Conservation (phyloP, 441 rosid species). For the Metrosideros polymorpha region DNA sequence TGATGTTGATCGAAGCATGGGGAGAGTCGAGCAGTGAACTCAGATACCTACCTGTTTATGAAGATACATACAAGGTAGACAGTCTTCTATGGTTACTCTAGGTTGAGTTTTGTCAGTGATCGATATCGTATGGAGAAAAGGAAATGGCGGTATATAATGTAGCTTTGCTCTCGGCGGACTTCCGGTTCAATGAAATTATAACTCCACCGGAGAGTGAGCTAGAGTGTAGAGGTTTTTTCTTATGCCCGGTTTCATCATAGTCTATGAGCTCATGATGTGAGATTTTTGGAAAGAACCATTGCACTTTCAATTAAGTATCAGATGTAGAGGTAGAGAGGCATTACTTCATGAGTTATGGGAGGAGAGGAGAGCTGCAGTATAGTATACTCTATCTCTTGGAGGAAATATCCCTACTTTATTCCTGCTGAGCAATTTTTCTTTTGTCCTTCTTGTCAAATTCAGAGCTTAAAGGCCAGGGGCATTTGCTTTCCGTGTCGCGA, state of each 20-base stretch:
- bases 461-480: constrained; percentile 87
- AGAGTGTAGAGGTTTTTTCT: neutral
- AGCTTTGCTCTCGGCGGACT: neutral
- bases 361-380: neutral
- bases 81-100: neutral
- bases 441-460: neutral
- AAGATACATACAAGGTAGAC: constrained; percentile 86
- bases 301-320: neutral
- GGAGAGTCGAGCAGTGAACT: constrained; percentile 78
- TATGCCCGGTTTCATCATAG: neutral
- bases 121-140: neutral
- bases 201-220: neutral
- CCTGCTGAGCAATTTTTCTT: neutral
- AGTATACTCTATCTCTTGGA: neutral
- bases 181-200: neutral
- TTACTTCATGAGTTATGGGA: neutral
- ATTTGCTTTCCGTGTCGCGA: constrained; percentile 92
- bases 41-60: constrained; percentile 79
- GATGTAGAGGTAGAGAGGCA: neutral
- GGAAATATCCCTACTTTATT: neutral
- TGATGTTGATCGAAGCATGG: constrained; percentile 79
- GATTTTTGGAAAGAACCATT: neutral
- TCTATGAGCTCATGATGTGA: neutral
- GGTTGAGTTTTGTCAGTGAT: neutral
- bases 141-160: neutral